Percentiles rank a stretch among this genome's conserved stretches.
Evolutionary conservation across 2,329 filamentous ascomycete species (phyloP).

Genomic region (Paecilomyces formosus): DNA sequence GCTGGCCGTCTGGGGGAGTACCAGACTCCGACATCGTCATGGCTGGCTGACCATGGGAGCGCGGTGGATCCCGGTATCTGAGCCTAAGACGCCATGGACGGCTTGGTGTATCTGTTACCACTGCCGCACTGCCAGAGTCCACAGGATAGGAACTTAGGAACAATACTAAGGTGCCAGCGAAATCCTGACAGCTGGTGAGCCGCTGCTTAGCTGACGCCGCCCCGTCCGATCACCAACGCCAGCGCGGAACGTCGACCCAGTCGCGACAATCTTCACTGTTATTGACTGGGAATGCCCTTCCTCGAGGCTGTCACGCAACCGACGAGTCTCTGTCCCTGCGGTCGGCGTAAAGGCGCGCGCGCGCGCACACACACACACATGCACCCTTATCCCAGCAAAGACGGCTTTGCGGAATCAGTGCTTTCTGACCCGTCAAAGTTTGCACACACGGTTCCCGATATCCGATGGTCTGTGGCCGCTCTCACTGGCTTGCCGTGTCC

Average conservation of each 20-base stretch:
- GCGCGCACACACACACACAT: too few relatives aligned
- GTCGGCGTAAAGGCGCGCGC: background rate
- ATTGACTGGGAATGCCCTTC: background rate
- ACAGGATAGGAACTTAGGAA: background rate
- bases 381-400: background rate
- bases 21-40: background rate
- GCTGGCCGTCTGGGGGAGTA: background rate
- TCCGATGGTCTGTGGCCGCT: background rate
- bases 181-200: background rate
- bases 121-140: background rate
- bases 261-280: background rate
- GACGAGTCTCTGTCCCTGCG: background rate
- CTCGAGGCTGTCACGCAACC: background rate
- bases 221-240: background rate
- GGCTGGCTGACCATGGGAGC: background rate
- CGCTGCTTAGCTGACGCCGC: background rate
- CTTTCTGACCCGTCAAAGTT: background rate
- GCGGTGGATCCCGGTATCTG: background rate
- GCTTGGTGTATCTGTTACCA: background rate
- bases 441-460: background rate
- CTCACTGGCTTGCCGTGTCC: background rate
- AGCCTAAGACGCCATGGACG: background rate
- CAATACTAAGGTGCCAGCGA: background rate
- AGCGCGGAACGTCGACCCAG: background rate
- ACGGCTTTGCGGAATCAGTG: background rate